These are phyloP conservation scores for Neocatenulostroma microsporum DNA, from an alignment of 2,329 filamentous ascomycete species.

Conservation along the genomic window DNA sequence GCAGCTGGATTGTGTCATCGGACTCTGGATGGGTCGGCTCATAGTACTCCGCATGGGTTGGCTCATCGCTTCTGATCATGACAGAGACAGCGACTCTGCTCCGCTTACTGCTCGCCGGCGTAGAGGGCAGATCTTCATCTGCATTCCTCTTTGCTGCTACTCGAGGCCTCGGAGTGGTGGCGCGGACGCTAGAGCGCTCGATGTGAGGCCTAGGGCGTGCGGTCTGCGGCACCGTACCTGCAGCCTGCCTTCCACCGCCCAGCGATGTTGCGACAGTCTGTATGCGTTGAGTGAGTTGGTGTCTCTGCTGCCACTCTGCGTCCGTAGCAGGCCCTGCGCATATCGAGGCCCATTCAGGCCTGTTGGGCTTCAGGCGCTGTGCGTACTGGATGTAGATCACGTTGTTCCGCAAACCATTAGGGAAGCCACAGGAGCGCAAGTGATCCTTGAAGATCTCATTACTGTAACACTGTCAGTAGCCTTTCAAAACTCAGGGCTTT, in stretches of 20 bases:
- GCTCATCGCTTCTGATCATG: not conserved
- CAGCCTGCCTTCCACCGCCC: not conserved
- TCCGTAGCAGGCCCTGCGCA: slow-evolving; percentile 2
- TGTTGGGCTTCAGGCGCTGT: slow-evolving; percentile 1
- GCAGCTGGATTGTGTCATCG: not conserved
- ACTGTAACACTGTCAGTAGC: too few relatives aligned
- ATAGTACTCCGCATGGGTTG: too few relatives aligned
- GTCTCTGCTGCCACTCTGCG: not conserved
- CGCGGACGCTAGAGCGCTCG: too few relatives aligned
- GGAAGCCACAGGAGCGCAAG: slow-evolving; percentile 1
- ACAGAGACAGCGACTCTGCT: not conserved
- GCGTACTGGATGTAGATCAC: slow-evolving; percentile 4
- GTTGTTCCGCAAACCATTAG: slow-evolving; percentile 2
- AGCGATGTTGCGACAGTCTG: not conserved
- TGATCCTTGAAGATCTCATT: slow-evolving; percentile 1
- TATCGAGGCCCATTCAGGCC: slow-evolving; percentile 2
- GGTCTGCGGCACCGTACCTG: too few relatives aligned
- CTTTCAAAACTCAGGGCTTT: too few relatives aligned
- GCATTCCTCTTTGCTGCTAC: not conserved
- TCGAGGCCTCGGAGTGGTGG: not conserved
- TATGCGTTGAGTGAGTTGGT: not conserved
- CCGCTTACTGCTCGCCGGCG: too few relatives aligned
- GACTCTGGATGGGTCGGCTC: not conserved
- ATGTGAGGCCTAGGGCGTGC: too few relatives aligned
- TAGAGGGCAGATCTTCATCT: not conserved